Percentiles rank a stretch among this genome's conserved stretches.
phyloP scores from a whole-genome alignment of 805 yeast genomes.

The Pichia kluyveri region DNA sequence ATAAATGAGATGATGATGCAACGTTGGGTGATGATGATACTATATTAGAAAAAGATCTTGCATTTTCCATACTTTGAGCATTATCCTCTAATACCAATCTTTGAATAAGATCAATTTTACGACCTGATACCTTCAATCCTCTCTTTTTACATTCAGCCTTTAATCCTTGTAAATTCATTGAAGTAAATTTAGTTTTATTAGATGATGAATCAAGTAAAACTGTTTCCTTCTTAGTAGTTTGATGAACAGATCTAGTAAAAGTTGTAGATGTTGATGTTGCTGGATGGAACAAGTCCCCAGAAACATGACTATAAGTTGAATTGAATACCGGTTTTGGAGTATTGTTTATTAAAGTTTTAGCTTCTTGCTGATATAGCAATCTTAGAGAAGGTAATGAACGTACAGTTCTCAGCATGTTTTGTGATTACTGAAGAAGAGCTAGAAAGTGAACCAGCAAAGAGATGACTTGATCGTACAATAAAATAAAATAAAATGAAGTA shows the following conservation, averaged over 20 bases:
- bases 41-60: conserved; percentile 4
- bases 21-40: not conserved
- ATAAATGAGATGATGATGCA: not conserved
- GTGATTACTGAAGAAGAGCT: no score
- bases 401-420: conserved; percentile 23
- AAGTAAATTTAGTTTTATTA: conserved; percentile 20
- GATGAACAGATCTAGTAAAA: conserved; percentile 23
- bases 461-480: no score
- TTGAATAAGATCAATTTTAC: conserved; percentile 46
- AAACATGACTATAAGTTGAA: conserved; percentile 1
- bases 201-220: conserved; percentile 18
- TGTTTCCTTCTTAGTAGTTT: conserved; percentile 26
- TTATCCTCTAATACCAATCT: conserved; percentile 17
- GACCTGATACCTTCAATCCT: conserved; percentile 55
- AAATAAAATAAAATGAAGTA: no score
- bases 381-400: conserved; percentile 27
- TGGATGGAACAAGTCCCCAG: conserved; percentile 12
- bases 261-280: not conserved
- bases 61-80: conserved; percentile 1
- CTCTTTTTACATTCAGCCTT: conserved; percentile 51
- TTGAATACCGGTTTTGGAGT: conserved; percentile 4
- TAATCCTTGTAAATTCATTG: conserved; percentile 45
- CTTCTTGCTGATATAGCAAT: conserved; percentile 19
- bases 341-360: conserved; percentile 3
- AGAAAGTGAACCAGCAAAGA: no score